Evolutionary conservation across 176 grass and related monocot genomes (phyloP).

Genomic region (Musa acuminata): DNA sequence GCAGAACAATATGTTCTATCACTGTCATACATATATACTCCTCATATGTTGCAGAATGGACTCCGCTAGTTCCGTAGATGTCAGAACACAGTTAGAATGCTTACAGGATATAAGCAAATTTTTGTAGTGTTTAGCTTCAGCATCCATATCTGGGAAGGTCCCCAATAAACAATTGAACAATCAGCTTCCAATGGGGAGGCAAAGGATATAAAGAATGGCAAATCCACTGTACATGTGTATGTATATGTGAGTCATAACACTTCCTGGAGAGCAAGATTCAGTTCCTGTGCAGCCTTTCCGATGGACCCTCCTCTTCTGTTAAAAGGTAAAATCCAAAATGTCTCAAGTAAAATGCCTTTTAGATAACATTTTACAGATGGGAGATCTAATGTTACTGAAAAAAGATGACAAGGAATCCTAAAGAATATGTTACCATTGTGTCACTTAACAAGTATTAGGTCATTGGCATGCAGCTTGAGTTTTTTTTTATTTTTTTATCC

Average conservation of each 20-base stretch:
- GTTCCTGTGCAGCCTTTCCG: constrained; percentile 69
- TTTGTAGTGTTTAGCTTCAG: too few species aligned
- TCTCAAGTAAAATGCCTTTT: background rate
- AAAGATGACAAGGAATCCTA: background rate
- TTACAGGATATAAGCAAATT: too few species aligned
- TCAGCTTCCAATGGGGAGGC: too few species aligned
- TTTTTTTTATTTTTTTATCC: background rate
- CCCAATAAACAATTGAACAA: too few species aligned
- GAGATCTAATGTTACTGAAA: background rate
- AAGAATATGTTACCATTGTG: background rate
- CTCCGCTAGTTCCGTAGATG: too few species aligned
- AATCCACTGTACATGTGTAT: too few species aligned
- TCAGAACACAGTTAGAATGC: too few species aligned
- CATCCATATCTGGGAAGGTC: too few species aligned
- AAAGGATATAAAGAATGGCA: too few species aligned
- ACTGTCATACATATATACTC: too few species aligned
- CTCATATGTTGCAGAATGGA: too few species aligned
- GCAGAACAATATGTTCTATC: too few species aligned
- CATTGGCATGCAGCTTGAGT: background rate
- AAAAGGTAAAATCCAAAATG: background rate
- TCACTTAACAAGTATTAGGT: background rate
- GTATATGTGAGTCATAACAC: constrained; percentile 31
- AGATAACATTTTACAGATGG: background rate
- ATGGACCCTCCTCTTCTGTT: constrained; percentile 77
- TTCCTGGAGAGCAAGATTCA: constrained; percentile 79